Base-by-base conservation (phyloP, 495 filamentous ascomycete genomes). In the Penicillium fimorum region DNA sequence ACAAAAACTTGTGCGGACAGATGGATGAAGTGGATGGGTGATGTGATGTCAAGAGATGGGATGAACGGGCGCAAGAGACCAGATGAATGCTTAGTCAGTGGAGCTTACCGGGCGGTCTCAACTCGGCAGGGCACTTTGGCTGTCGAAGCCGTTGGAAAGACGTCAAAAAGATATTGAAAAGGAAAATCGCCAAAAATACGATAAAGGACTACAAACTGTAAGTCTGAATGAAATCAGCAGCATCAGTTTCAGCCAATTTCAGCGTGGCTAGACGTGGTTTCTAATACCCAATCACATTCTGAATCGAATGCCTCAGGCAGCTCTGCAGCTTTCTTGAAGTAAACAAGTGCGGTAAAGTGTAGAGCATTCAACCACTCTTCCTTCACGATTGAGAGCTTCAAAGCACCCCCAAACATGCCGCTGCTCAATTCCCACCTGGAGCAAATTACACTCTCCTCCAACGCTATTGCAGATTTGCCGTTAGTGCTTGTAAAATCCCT, bases 371-470 rank as follows among this genome's bases (percentile, higher is more conserved):
- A 17, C 32, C 20, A 53, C 52, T 35, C 15, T 10, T 27, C 22
- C 42, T 29, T 47, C 30, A 35, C 43, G 27, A 43, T 49, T 13
- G 29, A 41, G 25, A 41, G 35, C 53, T 29, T 17, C 52, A 50
- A 8, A 30, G 37, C 10, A 30, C 43, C 20, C 38, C 17, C 42
- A 76, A 55, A 69, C 61, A 92, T 94, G 85, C 80, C 89, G 22
- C 83, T 96, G 8, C 81, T 97, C 29, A 81, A 87, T 5, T 87
- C 79, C 40, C 92, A 97, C 73, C 81, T 97, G 24, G 93, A 96
- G 76, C 94, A 97, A 68, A 96, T 97, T 56, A 75, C 82, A 25
- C 80, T 92, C 59, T 96, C 90, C 8, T 86, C 91, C 33, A 81
- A 83, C 64, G 87, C 89, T 53, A 94, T 97, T 55, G 82, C 88